phyloP scores from a whole-genome alignment of 1,284 basidiomycete genomes.

The Cutaneotrichosporon dermatis region DNA sequence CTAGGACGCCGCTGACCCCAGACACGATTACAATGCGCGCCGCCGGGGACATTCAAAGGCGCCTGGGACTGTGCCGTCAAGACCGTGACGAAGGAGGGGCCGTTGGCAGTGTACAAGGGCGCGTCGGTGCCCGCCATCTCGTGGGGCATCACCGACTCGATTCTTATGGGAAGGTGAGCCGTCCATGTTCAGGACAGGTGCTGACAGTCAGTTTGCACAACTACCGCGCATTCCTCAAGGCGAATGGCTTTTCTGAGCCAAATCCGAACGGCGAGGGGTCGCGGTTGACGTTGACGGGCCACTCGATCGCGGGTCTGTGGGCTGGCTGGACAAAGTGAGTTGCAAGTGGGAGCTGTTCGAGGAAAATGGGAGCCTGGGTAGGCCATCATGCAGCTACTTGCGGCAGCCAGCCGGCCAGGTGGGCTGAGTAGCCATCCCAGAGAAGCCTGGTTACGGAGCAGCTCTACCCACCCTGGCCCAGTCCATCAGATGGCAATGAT shows the following conservation, averaged over 20 bases:
- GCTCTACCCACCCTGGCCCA: too few relatives aligned
- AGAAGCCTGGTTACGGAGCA: too few relatives aligned
- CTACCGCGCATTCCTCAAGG: constrained; percentile 40
- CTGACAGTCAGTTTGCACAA: constrained; percentile 42
- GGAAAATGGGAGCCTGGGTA: too few relatives aligned
- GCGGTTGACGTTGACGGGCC: constrained; percentile 41
- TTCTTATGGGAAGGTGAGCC: constrained; percentile 47
- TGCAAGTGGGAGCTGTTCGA: too few relatives aligned
- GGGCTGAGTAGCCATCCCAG: too few relatives aligned
- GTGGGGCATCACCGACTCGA: constrained; percentile 49
- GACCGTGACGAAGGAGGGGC: constrained; percentile 28
- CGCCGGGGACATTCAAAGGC: constrained; percentile 42
- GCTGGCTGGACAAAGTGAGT: constrained; percentile 50
- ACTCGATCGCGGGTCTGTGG: constrained; percentile 44
- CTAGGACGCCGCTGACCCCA: background rate
- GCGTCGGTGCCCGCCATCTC: constrained; percentile 48
- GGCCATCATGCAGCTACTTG: too few relatives aligned
- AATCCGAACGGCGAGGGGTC: constrained; percentile 2
- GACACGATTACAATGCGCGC: constrained; percentile 43
- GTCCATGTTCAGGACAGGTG: background rate
- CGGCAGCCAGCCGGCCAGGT: too few relatives aligned
- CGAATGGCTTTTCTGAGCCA: constrained; percentile 40
- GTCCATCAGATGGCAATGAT: too few relatives aligned
- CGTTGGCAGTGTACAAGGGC: constrained; percentile 47
- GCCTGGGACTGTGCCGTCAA: constrained; percentile 40